A percentile compares a stretch with the other conserved stretches of the same genome.
Evolutionary conservation across 371 early-diverging fungal genomes (phyloP).

Genomic region (Haplosporangium sp.): DNA sequence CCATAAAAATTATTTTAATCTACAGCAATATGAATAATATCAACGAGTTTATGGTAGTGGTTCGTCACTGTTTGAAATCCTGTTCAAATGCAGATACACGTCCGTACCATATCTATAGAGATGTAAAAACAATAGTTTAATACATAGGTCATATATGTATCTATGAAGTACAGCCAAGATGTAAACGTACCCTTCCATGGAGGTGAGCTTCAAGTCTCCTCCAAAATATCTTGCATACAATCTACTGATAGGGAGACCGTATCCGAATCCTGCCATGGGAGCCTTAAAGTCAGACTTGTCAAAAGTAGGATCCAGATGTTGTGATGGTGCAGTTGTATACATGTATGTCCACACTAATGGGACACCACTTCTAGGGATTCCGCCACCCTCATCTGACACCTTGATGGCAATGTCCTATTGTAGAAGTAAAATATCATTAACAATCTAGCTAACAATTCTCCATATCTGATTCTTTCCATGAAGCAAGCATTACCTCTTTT

Average conservation of each 20-base stretch:
- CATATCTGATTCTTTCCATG: background rate
- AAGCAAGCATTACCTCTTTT: constrained; percentile 72
- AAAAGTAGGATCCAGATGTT: constrained; percentile 85
- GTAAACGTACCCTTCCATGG: constrained; percentile 93
- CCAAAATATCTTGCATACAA: constrained; percentile 96
- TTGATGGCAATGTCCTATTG: constrained; percentile 93
- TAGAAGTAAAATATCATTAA: background rate
- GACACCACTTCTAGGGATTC: constrained; percentile 91
- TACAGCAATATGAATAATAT: too few species aligned
- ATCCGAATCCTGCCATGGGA: constrained; percentile 98
- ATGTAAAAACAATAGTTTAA: background rate
- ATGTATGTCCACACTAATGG: constrained; percentile 97
- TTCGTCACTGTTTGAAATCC: constrained; percentile 92
- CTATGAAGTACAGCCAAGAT: background rate
- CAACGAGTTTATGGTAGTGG: constrained; percentile 69
- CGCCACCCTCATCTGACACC: constrained; percentile 96
- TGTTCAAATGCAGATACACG: constrained; percentile 93
- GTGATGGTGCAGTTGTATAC: constrained; percentile 96
- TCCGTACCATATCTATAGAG: constrained; percentile 89
- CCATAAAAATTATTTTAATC: too few species aligned
- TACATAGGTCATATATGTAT: background rate
- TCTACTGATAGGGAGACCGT: constrained; percentile 93
- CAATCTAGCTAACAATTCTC: background rate
- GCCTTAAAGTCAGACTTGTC: constrained; percentile 93
- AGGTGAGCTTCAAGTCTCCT: constrained; percentile 93